Conservation (phyloP, 768 basidiomycete species). For the Suillus hirtellus region DNA sequence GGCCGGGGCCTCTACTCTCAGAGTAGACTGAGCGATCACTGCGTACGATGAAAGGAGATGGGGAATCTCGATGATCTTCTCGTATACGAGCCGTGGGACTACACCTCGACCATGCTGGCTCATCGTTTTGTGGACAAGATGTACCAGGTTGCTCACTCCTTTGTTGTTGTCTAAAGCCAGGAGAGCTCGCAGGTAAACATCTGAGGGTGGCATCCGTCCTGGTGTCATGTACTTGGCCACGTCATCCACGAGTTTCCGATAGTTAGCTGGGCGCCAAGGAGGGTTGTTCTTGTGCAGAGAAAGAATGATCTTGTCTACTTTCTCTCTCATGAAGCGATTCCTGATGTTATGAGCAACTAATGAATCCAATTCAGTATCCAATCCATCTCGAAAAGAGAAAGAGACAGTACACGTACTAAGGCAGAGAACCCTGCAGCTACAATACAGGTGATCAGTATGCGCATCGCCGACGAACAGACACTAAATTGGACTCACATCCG, state of each 20-base stretch:
- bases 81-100: slow-evolving; percentile 34
- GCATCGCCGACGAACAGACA: background rate
- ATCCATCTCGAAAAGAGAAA: background rate
- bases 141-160: slow-evolving; percentile 24
- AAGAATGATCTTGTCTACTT: slow-evolving; percentile 15
- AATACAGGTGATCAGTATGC: slow-evolving; percentile 5
- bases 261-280: slow-evolving; percentile 12
- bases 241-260: slow-evolving; percentile 14
- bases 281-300: slow-evolving; percentile 8
- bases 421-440: slow-evolving; percentile 49
- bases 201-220: background rate
- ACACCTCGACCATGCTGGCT: background rate
- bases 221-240: slow-evolving; percentile 5
- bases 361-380: slow-evolving; percentile 18
- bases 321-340: slow-evolving; percentile 4
- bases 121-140: slow-evolving; percentile 23
- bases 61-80: slow-evolving; percentile 31
- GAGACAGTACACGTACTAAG: slow-evolving; percentile 39
- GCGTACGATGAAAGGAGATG: slow-evolving; percentile 25
- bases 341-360: slow-evolving; percentile 38
- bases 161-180: slow-evolving; percentile 16
- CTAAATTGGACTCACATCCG: slow-evolving; percentile 42
- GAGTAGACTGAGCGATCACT: slow-evolving; percentile 17
- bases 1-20: slow-evolving; percentile 20
- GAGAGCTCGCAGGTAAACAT: slow-evolving; percentile 18